These are phyloP conservation scores for Barnettozyma sucrosica DNA, from an alignment of 805 yeast species.

Conservation along the genomic window DNA sequence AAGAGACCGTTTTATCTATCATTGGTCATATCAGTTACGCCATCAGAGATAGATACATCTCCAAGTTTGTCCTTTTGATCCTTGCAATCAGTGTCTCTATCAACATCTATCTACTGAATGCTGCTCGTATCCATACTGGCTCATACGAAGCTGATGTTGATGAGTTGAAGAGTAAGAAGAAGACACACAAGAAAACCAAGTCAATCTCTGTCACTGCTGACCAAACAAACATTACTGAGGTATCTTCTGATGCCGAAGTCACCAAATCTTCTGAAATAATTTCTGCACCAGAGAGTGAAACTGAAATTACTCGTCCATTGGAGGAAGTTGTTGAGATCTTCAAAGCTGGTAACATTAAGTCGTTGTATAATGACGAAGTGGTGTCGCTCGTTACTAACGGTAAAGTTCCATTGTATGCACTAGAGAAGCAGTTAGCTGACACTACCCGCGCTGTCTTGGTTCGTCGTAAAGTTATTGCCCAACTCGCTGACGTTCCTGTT, in stretches of 20 bases:
- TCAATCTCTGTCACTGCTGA: constrained; percentile 26
- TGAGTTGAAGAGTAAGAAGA: constrained; percentile 23
- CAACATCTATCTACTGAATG: constrained; percentile 81
- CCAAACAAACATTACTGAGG: constrained; percentile 17
- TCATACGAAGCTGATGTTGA: constrained; percentile 25
- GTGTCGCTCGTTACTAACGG: constrained; percentile 64
- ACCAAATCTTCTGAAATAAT: constrained; percentile 23
- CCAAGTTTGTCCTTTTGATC: constrained; percentile 68
- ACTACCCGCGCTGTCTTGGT: constrained; percentile 89
- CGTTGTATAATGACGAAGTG: constrained; percentile 68
- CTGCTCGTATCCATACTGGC: constrained; percentile 61
- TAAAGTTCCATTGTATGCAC: constrained; percentile 84
- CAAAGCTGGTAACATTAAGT: constrained; percentile 66
- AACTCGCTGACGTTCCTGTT: constrained; percentile 74
- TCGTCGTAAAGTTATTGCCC: constrained; percentile 89
- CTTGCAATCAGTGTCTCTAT: constrained; percentile 72
- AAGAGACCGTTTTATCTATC: constrained; percentile 49
- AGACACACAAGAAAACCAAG: constrained; percentile 28
- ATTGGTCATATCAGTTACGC: constrained; percentile 57
- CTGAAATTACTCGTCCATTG: constrained; percentile 41
- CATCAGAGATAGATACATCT: constrained; percentile 72
- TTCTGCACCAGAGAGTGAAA: constrained; percentile 31
- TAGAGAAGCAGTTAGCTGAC: constrained; percentile 87
- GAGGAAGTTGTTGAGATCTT: constrained; percentile 59
- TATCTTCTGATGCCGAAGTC: constrained; percentile 12